Evolutionary conservation across 441 rosid genomes (phyloP), one percentile per base, ranked within the genome.

Genomic region (Sinapis alba): DNA sequence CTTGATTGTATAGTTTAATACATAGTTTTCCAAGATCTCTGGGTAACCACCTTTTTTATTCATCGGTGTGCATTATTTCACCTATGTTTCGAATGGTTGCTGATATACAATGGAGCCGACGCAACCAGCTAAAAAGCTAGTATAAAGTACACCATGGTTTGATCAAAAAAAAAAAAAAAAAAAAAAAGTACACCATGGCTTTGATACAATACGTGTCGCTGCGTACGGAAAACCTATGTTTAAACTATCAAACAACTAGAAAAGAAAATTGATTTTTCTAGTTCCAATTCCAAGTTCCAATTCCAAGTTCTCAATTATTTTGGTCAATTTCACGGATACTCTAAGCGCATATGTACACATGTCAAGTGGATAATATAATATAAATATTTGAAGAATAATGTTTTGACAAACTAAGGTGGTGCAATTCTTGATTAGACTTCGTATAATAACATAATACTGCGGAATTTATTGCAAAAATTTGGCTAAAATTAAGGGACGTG

Each of bases 281-380:
- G 23, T 56, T 56, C 16, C n/a, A n/a, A n/a, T n/a, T n/a, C n/a
- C n/a, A n/a, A n/a, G n/a, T n/a, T n/a, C n/a, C n/a, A n/a, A n/a
- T n/a, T n/a, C n/a, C 16, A 36, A 27, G 15, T 24, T 43, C 51
- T 45, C 69, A 28, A 2, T 7, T 12, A 53, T 8, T 57, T 43
- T 43, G 18, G 18, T 43, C 18, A 43, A n/a, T 53, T 16, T 54
- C 4, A 27, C 2, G 8, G 47, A 28, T 67, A 59, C 60, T 60
- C 13, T 60, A 43, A 43, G 13, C 24, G 51, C 28, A 28, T 20
- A 59, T 67, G 26, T 1, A 59, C 54, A 62, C 43, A 51, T 62
- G 36, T 20, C 74, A 69, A 69, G 65, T 69, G 69, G 74, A 15
- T 69, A 28, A 24, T 68, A 68, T 26, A 26, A 19, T 43, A 19